phyloP scores from a whole-genome alignment of 345 rosid genomes.

The Toxicodendron radicans region DNA sequence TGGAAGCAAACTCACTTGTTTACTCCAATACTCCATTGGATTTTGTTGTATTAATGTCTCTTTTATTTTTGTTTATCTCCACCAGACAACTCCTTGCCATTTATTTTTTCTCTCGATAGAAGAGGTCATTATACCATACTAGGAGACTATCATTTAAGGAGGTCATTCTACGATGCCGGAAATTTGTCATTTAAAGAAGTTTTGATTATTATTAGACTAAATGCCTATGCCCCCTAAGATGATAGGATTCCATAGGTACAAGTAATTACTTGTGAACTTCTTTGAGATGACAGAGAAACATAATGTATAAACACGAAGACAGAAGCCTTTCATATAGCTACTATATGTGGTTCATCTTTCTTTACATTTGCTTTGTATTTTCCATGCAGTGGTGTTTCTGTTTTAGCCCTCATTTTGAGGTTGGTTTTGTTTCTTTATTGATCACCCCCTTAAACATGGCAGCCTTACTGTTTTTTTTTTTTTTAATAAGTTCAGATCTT shows the following conservation, averaged over 20 bases:
- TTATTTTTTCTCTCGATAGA: neutral
- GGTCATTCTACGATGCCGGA: slow-evolving; percentile 18
- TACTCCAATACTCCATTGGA: neutral
- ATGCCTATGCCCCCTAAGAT: neutral
- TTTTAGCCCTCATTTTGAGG: neutral
- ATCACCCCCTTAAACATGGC: neutral
- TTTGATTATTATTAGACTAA: too few relatives aligned
- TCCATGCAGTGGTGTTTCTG: neutral
- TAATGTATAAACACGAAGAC: neutral
- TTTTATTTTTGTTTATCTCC: neutral
- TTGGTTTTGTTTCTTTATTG: neutral
- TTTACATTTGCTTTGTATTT: neutral
- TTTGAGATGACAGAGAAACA: neutral
- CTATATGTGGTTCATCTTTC: neutral
- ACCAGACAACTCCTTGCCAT: neutral
- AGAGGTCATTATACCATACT: too few relatives aligned
- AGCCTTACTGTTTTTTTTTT: neutral
- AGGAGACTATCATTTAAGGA: too few relatives aligned
- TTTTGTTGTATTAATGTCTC: neutral
- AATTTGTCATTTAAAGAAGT: too few relatives aligned
- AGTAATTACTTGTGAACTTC: neutral
- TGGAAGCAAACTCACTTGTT: neutral
- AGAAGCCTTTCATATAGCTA: neutral
- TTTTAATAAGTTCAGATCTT: neutral
- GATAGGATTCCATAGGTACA: neutral